Evolutionary conservation across 495 filamentous ascomycete genomes (phyloP).

Genomic region (Penicillium atrosanguineum): DNA sequence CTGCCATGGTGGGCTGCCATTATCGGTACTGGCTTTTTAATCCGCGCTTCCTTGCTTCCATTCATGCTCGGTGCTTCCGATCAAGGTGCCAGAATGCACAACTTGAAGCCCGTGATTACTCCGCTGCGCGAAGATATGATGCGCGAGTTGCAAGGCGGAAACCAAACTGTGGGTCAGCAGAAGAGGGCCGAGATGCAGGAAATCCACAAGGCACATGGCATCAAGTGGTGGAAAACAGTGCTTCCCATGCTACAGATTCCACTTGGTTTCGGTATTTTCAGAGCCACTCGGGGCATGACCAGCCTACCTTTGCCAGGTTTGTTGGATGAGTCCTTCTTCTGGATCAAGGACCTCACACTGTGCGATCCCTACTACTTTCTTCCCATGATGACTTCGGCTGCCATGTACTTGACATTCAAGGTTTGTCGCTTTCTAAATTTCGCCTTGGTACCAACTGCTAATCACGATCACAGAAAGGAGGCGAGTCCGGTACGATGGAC

Average conservation of each 20-base stretch:
- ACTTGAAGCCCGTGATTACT: constrained; percentile 36
- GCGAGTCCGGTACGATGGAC: constrained; percentile 42
- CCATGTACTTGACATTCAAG: constrained; percentile 54
- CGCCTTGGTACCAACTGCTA: neutral
- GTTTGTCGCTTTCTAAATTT: constrained; percentile 41
- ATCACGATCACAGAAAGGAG: constrained; percentile 45
- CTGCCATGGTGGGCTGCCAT: constrained; percentile 84
- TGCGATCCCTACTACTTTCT: constrained; percentile 73
- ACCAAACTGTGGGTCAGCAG: constrained; percentile 41
- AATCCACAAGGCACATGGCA: constrained; percentile 51
- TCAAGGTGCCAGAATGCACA: constrained; percentile 49
- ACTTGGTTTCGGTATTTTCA: constrained; percentile 75
- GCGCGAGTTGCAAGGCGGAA: constrained; percentile 27
- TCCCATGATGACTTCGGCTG: constrained; percentile 51
- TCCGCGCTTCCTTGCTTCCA: constrained; percentile 60
- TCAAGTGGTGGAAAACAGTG: constrained; percentile 51
- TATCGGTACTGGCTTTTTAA: constrained; percentile 54
- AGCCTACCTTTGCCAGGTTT: constrained; percentile 76
- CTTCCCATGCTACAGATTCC: constrained; percentile 65
- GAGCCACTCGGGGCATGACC: constrained; percentile 71
- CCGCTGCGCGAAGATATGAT: constrained; percentile 44
- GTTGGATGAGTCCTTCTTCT: constrained; percentile 62
- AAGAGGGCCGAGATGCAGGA: constrained; percentile 43
- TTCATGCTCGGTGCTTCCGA: constrained; percentile 57
- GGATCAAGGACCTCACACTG: constrained; percentile 78